Evolutionary conservation across 371 early-diverging fungal species (phyloP).

Genomic region (Mucor indicus): DNA sequence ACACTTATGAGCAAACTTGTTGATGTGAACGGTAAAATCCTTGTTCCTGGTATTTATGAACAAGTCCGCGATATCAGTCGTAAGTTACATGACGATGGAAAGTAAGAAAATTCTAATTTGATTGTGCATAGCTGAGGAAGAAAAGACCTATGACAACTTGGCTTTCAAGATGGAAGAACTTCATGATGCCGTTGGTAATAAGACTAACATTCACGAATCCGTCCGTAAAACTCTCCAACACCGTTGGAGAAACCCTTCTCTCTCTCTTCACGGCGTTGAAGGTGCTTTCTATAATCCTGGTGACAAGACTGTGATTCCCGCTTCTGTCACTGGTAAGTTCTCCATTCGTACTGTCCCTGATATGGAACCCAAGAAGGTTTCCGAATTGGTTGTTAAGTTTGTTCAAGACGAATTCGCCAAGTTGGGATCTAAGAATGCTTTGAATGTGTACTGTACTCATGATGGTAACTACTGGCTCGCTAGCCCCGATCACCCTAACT

Average conservation of each 20-base stretch:
- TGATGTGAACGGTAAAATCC: constrained; percentile 81
- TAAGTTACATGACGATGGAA: too few relatives aligned
- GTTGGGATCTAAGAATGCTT: constrained; percentile 82
- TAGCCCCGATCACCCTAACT: constrained; percentile 89
- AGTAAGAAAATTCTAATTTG: too few relatives aligned
- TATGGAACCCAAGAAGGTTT: constrained; percentile 81
- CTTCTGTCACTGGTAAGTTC: constrained; percentile 95
- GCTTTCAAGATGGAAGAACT: constrained; percentile 82
- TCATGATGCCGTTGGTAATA: constrained; percentile 76
- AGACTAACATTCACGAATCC: constrained; percentile 72
- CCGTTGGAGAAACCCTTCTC: constrained; percentile 94
- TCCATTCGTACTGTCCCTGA: constrained; percentile 93
- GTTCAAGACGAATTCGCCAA: constrained; percentile 82
- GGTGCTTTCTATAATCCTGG: constrained; percentile 94
- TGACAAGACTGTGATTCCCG: constrained; percentile 96
- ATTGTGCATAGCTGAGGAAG: constrained; percentile 75
- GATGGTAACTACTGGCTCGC: constrained; percentile 94
- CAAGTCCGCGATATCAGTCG: constrained; percentile 83
- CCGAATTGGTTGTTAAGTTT: constrained; percentile 70
- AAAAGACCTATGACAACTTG: constrained; percentile 76
- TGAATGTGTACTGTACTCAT: constrained; percentile 72
- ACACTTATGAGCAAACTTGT: constrained; percentile 85
- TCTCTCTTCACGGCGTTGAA: constrained; percentile 95
- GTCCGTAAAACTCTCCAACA: constrained; percentile 81
- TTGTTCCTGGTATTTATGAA: constrained; percentile 91